Base-by-base conservation (phyloP, 495 filamentous ascomycete species). In the Astrocystis sublimbata region DNA sequence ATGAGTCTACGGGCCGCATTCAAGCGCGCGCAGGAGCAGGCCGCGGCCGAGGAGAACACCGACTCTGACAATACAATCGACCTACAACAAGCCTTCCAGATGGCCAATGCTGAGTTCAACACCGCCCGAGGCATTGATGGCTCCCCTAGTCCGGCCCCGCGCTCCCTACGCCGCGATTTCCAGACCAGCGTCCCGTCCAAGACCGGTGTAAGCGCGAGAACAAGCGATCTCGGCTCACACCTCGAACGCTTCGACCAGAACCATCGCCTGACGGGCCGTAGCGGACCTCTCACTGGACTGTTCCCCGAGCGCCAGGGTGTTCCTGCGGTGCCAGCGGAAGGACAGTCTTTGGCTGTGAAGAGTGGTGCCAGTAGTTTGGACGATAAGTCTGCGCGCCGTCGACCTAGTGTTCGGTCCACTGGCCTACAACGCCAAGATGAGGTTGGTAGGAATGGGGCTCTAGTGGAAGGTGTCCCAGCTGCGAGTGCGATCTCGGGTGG, bases 111-210 rank as follows among this genome's bases (percentile, higher is more conserved):
- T 6, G 68, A 72, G 54, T 62, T 63, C 52, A 60, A 77, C 42
- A 70, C 23, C 19, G 24, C 19, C 12, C 38, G 57, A 1, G 73
- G 67, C 47, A 74, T 72, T 35, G 73, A 78, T 50, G 78, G 69
- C 4, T 81, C 79, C 13, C 79, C 79, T 43, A 82, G 79, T 60
- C 79, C 79, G 5, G 78, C 79, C 3, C 79, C 79, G 8, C 72
- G 79, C 26, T 45, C 67, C 4, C 76, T 71, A 61, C 73, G 71
- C 26, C 72, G 71, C 30, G 69, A 69, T 3, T 66, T 68, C 6
- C 60, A 61, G 58, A 68, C 65, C 46, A 61, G 63, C 23, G 45
- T 58, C 23, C 50, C 65, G 12, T 15, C 61, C 28, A 40, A 45
- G 15, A 59, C 36, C 30, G 58, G 58, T 13, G 49, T 33, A 12